A percentile compares a stretch with the other conserved stretches of the same genome.
Conservation (phyloP, 495 filamentous ascomycete species). For the Tuber borchii region DNA sequence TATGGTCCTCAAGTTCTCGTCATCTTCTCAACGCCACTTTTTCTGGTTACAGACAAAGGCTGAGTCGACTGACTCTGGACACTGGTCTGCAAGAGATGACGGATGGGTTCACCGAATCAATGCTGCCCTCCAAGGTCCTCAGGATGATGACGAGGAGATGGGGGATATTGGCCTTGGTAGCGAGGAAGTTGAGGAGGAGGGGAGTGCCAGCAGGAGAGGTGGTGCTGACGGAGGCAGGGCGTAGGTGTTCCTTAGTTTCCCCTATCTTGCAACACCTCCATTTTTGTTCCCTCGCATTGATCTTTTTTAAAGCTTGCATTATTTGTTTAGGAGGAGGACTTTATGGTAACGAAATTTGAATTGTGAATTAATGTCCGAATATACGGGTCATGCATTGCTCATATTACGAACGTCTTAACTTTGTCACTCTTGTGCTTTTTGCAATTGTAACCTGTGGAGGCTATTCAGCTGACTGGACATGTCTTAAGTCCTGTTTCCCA, state of each 20-base stretch:
- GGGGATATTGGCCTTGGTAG: conserved; percentile 81
- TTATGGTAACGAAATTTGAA: conserved; percentile 25
- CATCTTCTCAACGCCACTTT: conserved; percentile 81
- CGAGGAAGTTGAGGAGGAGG: conserved; percentile 83
- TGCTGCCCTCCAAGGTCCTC: conserved; percentile 73
- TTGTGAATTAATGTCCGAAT: conserved; percentile 39
- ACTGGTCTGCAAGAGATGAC: conserved; percentile 50
- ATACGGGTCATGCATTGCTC: conserved; percentile 16
- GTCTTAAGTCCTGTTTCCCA: conserved; percentile 50
- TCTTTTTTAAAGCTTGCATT: conserved; percentile 34
- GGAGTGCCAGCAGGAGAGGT: conserved; percentile 76
- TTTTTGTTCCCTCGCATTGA: conserved; percentile 37
- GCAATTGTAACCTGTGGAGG: conserved; percentile 10
- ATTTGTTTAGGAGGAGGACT: conserved; percentile 40
- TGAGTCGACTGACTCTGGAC: conserved; percentile 66
- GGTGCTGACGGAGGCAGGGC: conserved; percentile 95
- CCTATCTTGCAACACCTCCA: conserved; percentile 26
- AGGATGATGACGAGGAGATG: conserved; percentile 76
- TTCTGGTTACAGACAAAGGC: conserved; percentile 93
- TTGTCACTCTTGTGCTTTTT: conserved; percentile 9
- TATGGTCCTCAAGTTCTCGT: conserved; percentile 87
- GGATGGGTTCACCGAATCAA: conserved; percentile 69
- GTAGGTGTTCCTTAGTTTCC: conserved; percentile 69
- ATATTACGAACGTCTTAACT: conserved; percentile 16
- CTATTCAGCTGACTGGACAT: conserved; percentile 16